These are phyloP conservation scores for Adansonia rubrostipa DNA, from an alignment of 441 rosid genomes.

Conservation along the genomic window DNA sequence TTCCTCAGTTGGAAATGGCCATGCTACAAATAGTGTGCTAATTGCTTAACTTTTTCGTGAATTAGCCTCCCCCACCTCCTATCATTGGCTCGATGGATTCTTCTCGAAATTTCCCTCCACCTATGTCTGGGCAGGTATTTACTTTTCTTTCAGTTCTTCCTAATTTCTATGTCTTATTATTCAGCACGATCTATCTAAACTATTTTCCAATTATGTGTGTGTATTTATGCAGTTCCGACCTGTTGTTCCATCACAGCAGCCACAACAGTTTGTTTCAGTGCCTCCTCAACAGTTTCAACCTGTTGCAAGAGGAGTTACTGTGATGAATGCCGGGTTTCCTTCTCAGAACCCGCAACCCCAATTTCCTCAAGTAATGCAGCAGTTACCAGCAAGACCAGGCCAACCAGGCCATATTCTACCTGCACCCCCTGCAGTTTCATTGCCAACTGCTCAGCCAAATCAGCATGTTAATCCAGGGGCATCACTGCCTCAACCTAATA, in stretches of 20 bases:
- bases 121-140: conserved; percentile 74
- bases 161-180: conserved; percentile 17
- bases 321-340: conserved; percentile 69
- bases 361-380: conserved; percentile 64
- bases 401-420: conserved; percentile 59
- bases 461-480: conserved; percentile 53
- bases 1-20: not conserved
- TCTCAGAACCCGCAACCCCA: conserved; percentile 66
- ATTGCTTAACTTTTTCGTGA: conserved; percentile 20
- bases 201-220: conserved; percentile 6
- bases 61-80: conserved; percentile 69
- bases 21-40: conserved; percentile 24
- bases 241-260: conserved; percentile 57
- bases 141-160: conserved; percentile 22
- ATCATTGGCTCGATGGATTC: conserved; percentile 61
- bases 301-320: conserved; percentile 54
- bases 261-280: conserved; percentile 65
- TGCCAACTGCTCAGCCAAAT: conserved; percentile 58
- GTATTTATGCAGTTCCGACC: conserved; percentile 59
- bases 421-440: conserved; percentile 50
- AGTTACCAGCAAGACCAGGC: conserved; percentile 62
- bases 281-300: conserved; percentile 73
- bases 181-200: conserved; percentile 19
- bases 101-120: conserved; percentile 65
- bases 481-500: conserved; percentile 53